These are phyloP conservation scores for Litchi chinensis DNA, from an alignment of 345 rosid species.

Conservation along the genomic window DNA sequence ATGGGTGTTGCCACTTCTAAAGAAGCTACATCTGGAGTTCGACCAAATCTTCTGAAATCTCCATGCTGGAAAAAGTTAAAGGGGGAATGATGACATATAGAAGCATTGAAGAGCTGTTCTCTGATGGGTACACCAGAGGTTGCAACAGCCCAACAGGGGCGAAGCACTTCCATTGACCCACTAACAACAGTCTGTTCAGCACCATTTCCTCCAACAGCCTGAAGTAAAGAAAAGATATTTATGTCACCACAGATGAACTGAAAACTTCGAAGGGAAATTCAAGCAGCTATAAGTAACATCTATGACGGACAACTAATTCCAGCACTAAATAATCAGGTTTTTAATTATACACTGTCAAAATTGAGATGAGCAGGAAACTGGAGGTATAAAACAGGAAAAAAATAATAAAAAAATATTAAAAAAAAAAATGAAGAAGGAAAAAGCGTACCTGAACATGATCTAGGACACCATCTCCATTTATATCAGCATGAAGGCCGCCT, in stretches of 20 bases:
- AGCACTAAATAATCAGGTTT: not conserved
- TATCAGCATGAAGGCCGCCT: conserved; percentile 99
- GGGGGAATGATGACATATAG: conserved; percentile 84
- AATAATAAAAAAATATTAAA: no score
- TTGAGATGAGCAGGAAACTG: conserved; percentile 5
- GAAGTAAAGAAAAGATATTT: conserved; percentile 28
- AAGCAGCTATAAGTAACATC: not conserved
- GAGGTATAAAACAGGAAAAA: not conserved
- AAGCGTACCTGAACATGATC: conserved; percentile 95
- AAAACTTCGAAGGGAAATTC: not conserved
- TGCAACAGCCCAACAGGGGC: conserved; percentile 95
- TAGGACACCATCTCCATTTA: conserved; percentile 98
- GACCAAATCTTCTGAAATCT: conserved; percentile 72
- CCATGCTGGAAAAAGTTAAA: conserved; percentile 85
- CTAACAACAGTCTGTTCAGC: conserved; percentile 79
- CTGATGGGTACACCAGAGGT: conserved; percentile 96
- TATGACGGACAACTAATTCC: not conserved
- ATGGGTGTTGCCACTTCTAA: conserved; percentile 96
- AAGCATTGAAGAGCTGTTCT: conserved; percentile 94
- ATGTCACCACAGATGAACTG: not conserved
- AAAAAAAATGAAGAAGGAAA: not conserved
- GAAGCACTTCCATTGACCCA: conserved; percentile 80
- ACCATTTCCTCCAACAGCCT: conserved; percentile 97
- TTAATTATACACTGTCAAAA: not conserved
- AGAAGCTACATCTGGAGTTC: conserved; percentile 56